Base-by-base conservation (phyloP, 2,329 filamentous ascomycete genomes). In the Chaetomiaceae sp. region DNA sequence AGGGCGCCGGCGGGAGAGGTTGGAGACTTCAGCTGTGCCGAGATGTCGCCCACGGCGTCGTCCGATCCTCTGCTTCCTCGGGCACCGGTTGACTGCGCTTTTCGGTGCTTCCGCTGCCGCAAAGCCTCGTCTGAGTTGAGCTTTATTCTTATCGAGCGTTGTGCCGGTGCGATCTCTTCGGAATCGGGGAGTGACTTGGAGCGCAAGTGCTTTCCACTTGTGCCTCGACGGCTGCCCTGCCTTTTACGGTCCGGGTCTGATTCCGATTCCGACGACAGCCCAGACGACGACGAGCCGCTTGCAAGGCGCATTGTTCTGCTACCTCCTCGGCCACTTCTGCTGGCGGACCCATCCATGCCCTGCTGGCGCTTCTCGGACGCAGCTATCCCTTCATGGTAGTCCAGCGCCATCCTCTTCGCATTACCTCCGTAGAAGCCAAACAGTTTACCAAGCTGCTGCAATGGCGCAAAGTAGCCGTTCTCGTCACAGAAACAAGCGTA, bases 1-100 rank as follows among this genome's bases (percentile, higher is more conserved):
- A 96, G 75, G 64, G 80, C 84, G 13, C 84, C 81, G 23, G 84
- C 80, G 48, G 90, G 87, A 25, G 91, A 95, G 3, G 90, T 95
- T 3, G 94, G 94, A 13, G 94, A 97, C 69, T 99, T 99, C 57
- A 99, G 78, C 54, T 89, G 89, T 45, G 89, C 86, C 6, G 90
- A 84, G 54, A 89, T 75, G 54, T 85, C 78, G 49, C 69, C 69
- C n/a, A 70, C 53, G 23, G 66, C 62, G 13, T 66, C 67, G 46
- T 65, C 64, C 41, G 62, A 67, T 41, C 70, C 64, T 38, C 73
- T 69, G 58, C 69, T 72, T 37, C 65, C 68, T 56, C 73, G 71
- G 37, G 70, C 69, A 50, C 75, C 75, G 16, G 73, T 68, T 21
- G 78, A 77, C 65, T 79, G 76, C 20, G 76, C 75, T 68, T 82